Evolutionary conservation across 257 asterid genomes (phyloP).

Genomic region (Petrea volubilis): DNA sequence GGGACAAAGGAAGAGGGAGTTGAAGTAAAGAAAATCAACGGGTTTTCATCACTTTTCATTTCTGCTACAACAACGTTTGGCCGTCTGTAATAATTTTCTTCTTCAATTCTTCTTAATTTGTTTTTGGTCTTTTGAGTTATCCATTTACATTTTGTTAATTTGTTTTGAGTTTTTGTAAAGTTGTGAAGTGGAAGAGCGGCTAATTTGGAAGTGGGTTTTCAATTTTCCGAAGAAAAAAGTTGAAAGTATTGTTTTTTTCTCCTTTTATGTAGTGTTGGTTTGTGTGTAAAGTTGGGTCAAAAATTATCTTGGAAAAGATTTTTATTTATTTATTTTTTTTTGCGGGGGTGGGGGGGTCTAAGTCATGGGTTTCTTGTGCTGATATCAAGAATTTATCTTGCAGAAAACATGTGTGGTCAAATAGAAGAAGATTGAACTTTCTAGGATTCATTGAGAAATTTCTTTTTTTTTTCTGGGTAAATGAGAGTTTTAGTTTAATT

Average conservation of each 20-base stretch:
- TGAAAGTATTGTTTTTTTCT: slow-evolving; percentile 8
- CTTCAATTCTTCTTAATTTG: background rate
- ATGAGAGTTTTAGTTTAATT: background rate
- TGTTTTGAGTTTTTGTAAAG: slow-evolving; percentile 6
- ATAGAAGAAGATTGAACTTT: slow-evolving; percentile 15
- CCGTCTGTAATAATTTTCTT: background rate
- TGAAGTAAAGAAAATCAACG: slow-evolving; percentile 20
- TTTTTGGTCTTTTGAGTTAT: background rate
- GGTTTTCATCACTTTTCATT: background rate
- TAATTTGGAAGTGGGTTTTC: slow-evolving; percentile 5
- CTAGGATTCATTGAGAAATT: background rate
- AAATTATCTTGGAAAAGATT: background rate
- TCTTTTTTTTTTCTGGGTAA: background rate
- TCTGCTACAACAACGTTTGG: background rate
- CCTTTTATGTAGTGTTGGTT: background rate
- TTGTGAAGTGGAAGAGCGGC: background rate
- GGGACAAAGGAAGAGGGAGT: slow-evolving; percentile 6
- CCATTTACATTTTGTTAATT: background rate
- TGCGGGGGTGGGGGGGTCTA: too few species aligned
- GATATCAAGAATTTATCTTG: slow-evolving; percentile 5
- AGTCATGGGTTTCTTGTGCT: slow-evolving; percentile 22
- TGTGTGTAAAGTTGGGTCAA: slow-evolving; percentile 14
- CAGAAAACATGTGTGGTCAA: slow-evolving; percentile 17
- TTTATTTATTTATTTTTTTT: too few species aligned
- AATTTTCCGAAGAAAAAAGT: background rate